Evolutionary conservation across 1,139 yeast genomes (phyloP).

Genomic region (Yamadazyma aaseri): DNA sequence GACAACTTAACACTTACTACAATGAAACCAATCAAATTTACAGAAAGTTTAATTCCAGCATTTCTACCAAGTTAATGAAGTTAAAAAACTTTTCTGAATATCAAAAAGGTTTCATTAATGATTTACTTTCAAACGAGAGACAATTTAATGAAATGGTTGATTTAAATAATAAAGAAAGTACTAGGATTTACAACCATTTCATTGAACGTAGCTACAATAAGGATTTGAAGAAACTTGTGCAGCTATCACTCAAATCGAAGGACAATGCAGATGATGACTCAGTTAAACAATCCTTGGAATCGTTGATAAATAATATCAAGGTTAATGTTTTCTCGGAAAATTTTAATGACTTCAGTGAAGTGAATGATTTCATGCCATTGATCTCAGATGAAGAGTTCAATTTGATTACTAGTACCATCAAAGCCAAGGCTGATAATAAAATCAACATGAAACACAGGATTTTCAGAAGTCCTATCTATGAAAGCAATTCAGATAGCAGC

Average conservation of each 20-base stretch:
- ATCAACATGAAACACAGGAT: conserved; percentile 35
- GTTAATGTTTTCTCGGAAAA: conserved; percentile 8
- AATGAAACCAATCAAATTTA: conserved; percentile 40
- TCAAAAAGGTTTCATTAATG: conserved; percentile 31
- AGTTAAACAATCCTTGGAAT: not conserved
- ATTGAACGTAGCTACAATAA: conserved; percentile 28
- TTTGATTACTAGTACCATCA: conserved; percentile 40
- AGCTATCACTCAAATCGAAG: conserved; percentile 2
- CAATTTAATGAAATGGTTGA: conserved; percentile 29
- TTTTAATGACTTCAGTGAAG: conserved; percentile 8
- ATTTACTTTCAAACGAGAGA: conserved; percentile 19
- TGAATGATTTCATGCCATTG: conserved; percentile 44
- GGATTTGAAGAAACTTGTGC: conserved; percentile 25
- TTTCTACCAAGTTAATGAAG: conserved; percentile 39
- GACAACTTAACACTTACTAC: conserved; percentile 34
- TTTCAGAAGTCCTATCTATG: conserved; percentile 42
- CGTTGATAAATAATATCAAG: conserved; percentile 7
- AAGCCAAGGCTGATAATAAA: conserved; percentile 16
- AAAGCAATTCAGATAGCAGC: conserved; percentile 43
- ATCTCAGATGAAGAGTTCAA: conserved; percentile 38
- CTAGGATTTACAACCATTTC: conserved; percentile 33
- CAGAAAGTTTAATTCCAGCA: conserved; percentile 28
- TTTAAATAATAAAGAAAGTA: conserved; percentile 35
- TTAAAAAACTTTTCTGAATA: conserved; percentile 41
- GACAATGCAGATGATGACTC: not conserved